Percentiles rank a stretch among this genome's conserved stretches.
phyloP scores from a whole-genome alignment of 2,329 filamentous ascomycete species.

The Sporothrix globosa region DNA sequence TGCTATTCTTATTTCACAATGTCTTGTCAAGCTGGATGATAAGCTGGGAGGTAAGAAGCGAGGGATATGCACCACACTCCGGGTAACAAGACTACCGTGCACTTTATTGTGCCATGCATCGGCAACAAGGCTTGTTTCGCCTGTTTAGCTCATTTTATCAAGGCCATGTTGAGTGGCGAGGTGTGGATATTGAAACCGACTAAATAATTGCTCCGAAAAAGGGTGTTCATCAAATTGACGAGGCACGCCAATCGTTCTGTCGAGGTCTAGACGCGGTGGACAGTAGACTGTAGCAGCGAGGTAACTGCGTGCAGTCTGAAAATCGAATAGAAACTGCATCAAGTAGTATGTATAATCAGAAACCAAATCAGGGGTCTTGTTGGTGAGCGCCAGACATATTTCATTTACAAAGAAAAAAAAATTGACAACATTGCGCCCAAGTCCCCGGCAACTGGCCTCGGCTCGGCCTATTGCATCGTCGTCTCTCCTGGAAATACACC shows the following conservation, averaged over 20 bases:
- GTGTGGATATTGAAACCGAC: neutral
- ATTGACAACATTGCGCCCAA: no score
- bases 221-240: no score
- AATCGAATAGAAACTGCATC: no score
- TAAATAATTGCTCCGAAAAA: neutral
- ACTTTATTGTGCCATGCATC: conserved; percentile 29
- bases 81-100: conserved; percentile 18
- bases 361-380: no score
- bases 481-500: no score
- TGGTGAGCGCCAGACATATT: no score
- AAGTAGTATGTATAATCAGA: no score
- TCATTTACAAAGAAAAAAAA: no score
- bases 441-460: no score
- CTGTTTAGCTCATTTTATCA: conserved; percentile 1
- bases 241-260: no score
- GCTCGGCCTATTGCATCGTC: neutral
- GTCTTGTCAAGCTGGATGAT: neutral
- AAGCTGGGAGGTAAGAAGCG: neutral
- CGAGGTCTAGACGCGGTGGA: neutral
- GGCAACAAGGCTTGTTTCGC: conserved; percentile 9
- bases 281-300: no score
- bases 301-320: no score
- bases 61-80: conserved; percentile 21
- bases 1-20: neutral
- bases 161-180: neutral